Evolutionary conservation across 768 basidiomycete species (phyloP).

Genomic region (Trametes cingulata): DNA sequence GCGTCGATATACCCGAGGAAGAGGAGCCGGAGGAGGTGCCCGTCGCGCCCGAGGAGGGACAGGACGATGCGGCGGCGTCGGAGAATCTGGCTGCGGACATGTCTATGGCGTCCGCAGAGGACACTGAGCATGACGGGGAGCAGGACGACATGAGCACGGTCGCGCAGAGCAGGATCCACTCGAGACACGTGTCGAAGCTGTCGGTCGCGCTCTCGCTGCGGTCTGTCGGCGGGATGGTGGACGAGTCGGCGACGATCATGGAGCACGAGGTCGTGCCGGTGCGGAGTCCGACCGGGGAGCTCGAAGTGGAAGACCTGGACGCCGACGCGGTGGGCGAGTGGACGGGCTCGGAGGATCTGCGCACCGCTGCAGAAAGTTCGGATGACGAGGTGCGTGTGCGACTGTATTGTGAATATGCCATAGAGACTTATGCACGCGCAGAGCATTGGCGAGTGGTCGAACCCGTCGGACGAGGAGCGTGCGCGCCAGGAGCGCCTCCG

Average conservation of each 20-base stretch:
- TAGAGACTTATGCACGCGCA: conserved; percentile 35
- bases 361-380: conserved; percentile 47
- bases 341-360: conserved; percentile 81
- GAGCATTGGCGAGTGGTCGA: conserved; percentile 89
- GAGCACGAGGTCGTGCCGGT: conserved; percentile 26
- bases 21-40: conserved; percentile 66
- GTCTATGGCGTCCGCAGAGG: conserved; percentile 19
- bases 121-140: conserved; percentile 32
- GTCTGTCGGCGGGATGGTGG: conserved; percentile 52
- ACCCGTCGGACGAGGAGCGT: conserved; percentile 87
- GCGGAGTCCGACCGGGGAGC: conserved; percentile 35
- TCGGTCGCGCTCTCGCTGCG: conserved; percentile 68
- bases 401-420: conserved; percentile 3
- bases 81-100: conserved; percentile 31
- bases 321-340: conserved; percentile 61
- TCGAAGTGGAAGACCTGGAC: conserved; percentile 38
- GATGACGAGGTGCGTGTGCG: conserved; percentile 66
- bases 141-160: conserved; percentile 48
- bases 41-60: conserved; percentile 20
- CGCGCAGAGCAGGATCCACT: conserved; percentile 56
- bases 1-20: conserved; percentile 77
- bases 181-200: conserved; percentile 66
- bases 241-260: conserved; percentile 14
- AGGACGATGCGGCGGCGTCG: conserved; percentile 37
- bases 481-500: conserved; percentile 68